Evolutionary conservation across 495 filamentous ascomycete species (phyloP).

Genomic region (Pseudevernia furfuracea): DNA sequence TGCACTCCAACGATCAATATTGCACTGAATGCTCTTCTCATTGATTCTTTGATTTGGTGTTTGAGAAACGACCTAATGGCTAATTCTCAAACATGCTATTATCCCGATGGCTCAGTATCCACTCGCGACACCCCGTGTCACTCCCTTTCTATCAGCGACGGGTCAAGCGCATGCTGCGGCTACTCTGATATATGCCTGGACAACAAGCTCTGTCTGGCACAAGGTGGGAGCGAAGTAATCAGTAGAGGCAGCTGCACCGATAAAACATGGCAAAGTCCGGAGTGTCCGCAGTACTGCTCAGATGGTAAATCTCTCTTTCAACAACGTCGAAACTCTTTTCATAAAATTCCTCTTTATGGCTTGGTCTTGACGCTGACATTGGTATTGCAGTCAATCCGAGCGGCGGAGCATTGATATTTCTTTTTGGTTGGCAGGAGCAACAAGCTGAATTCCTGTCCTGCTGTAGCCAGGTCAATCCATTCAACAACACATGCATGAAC

Average conservation of each 20-base stretch:
- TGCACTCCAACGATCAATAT: background rate
- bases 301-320: background rate
- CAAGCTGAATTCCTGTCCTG: background rate
- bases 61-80: background rate
- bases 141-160: background rate
- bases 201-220: background rate
- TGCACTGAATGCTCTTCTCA: background rate
- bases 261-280: background rate
- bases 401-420: background rate
- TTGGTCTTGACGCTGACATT: background rate
- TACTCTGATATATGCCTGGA: background rate
- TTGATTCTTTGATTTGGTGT: background rate
- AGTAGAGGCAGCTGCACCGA: constrained; percentile 2
- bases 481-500: background rate
- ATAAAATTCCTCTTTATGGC: background rate
- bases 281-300: background rate
- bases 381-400: background rate
- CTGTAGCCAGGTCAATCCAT: background rate
- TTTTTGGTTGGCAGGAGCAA: background rate
- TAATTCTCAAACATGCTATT: background rate
- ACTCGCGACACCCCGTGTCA: background rate
- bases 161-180: constrained; percentile 6
- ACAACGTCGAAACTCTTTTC: background rate
- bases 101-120: background rate
- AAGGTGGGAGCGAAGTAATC: background rate